A percentile compares a stretch with the other conserved stretches of the same genome.
phyloP scores from a whole-genome alignment of 192 early-diverging fungal species.

The Coemansia sp. region DNA sequence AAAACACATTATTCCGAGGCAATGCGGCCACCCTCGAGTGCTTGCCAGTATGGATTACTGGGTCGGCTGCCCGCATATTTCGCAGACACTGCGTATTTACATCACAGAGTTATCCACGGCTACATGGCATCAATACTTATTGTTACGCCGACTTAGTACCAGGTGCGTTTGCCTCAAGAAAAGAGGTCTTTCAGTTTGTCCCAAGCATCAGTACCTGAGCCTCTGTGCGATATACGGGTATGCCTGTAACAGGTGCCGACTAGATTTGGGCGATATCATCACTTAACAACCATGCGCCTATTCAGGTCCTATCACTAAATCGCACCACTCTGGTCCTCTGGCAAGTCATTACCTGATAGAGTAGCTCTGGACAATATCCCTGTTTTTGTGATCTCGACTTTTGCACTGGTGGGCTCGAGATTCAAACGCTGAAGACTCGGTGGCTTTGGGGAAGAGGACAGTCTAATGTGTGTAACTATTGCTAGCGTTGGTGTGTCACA shows the following conservation, averaged over 20 bases:
- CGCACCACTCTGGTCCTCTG: background rate
- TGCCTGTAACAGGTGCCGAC: background rate
- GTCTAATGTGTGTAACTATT: too few species aligned
- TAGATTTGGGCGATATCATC: too few species aligned
- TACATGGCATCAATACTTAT: background rate
- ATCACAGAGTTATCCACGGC: background rate
- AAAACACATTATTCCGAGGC: background rate
- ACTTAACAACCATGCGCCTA: background rate
- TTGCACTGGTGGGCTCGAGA: background rate
- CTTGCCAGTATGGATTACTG: background rate
- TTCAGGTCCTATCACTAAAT: background rate
- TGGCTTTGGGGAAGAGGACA: too few species aligned
- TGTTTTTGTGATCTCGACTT: background rate
- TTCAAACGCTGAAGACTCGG: slow-evolving; percentile 14
- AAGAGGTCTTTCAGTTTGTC: background rate
- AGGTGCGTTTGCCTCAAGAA: background rate
- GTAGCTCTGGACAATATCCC: background rate
- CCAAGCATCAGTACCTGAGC: background rate
- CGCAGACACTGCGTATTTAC: background rate
- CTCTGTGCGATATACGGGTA: background rate
- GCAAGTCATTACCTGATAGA: background rate
- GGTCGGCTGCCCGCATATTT: background rate
- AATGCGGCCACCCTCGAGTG: background rate
- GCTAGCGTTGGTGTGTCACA: too few species aligned
- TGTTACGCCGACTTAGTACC: background rate